These are phyloP conservation scores for Blastobotrys peoriensis DNA, from an alignment of 805 yeast species.

Conservation along the genomic window DNA sequence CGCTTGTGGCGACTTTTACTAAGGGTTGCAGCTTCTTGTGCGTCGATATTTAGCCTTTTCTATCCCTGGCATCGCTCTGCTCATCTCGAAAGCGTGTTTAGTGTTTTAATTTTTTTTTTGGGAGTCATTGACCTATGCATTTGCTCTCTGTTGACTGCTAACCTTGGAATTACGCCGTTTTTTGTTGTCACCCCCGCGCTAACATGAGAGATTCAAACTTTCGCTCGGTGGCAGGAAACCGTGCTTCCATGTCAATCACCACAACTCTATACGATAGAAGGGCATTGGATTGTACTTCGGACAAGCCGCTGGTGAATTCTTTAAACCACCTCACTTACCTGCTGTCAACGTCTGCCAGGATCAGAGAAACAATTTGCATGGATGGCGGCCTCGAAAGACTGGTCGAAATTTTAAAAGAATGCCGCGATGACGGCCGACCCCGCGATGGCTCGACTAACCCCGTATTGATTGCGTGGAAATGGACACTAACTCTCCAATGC, in stretches of 20 bases:
- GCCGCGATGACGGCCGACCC: slow-evolving; percentile 36
- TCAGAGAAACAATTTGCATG: slow-evolving; percentile 77
- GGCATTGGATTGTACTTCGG: slow-evolving; percentile 85
- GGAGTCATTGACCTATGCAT: no score
- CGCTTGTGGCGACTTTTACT: no score
- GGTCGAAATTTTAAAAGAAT: slow-evolving; percentile 78
- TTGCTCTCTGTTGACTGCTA: no score
- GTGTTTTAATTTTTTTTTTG: no score
- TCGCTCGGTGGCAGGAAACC: slow-evolving; percentile 67
- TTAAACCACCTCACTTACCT: slow-evolving; percentile 83
- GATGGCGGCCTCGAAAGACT: slow-evolving; percentile 93
- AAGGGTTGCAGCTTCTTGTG: no score
- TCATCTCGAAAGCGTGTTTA: no score
- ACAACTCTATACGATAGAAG: slow-evolving; percentile 85
- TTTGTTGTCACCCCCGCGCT: no score
- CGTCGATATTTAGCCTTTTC: no score
- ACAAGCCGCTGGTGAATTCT: slow-evolving; percentile 85
- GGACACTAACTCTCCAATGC: slow-evolving; percentile 94
- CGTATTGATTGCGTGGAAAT: slow-evolving; percentile 83
- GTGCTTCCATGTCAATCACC: slow-evolving; percentile 89
- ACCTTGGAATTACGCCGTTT: no score
- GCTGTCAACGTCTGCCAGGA: slow-evolving; percentile 79
- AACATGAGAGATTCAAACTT: slow-evolving; percentile 92
- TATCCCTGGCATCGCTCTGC: no score
- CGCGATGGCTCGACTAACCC: slow-evolving; percentile 6